Conservation (phyloP, 2,329 filamentous ascomycete genomes). For the Sordariomycetes sp. region DNA sequence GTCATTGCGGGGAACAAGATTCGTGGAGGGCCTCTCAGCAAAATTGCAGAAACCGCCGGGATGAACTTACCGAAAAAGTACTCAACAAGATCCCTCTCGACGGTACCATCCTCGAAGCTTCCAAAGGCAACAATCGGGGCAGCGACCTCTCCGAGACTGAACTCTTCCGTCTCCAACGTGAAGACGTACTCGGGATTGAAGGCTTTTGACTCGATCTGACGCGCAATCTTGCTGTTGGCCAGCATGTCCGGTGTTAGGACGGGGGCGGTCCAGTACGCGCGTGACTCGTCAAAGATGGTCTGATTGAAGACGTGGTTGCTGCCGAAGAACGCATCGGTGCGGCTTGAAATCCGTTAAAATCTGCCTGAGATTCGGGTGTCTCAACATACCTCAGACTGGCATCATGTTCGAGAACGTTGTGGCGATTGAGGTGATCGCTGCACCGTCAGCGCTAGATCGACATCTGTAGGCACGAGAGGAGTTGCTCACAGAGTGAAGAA, state of each 20-base stretch:
- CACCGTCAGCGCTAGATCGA: background rate
- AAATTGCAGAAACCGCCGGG: no score
- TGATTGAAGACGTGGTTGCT: conserved; percentile 43
- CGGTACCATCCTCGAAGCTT: conserved; percentile 26
- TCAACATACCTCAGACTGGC: conserved; percentile 28
- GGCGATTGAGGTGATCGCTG: conserved; percentile 31
- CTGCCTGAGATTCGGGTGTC: background rate
- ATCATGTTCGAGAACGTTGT: conserved; percentile 40
- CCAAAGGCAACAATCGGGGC: conserved; percentile 42
- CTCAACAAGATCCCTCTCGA: conserved; percentile 27
- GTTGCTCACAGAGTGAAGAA: conserved; percentile 23
- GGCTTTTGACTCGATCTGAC: conserved; percentile 31
- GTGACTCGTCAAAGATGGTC: conserved; percentile 35
- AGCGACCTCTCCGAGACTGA: conserved; percentile 39
- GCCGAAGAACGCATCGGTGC: conserved; percentile 38
- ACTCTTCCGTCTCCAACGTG: conserved; percentile 27
- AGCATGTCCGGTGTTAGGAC: conserved; percentile 28
- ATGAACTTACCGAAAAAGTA: conserved; percentile 35
- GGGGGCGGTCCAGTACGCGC: conserved; percentile 32
- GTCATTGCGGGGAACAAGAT: no score
- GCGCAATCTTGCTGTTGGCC: conserved; percentile 34
- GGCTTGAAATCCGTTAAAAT: conserved; percentile 16
- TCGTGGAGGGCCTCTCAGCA: no score
- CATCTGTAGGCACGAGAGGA: no score
- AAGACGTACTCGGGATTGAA: conserved; percentile 40